phyloP scores from a whole-genome alignment of 495 filamentous ascomycete species.

The Hypoxylon lenormandii region DNA sequence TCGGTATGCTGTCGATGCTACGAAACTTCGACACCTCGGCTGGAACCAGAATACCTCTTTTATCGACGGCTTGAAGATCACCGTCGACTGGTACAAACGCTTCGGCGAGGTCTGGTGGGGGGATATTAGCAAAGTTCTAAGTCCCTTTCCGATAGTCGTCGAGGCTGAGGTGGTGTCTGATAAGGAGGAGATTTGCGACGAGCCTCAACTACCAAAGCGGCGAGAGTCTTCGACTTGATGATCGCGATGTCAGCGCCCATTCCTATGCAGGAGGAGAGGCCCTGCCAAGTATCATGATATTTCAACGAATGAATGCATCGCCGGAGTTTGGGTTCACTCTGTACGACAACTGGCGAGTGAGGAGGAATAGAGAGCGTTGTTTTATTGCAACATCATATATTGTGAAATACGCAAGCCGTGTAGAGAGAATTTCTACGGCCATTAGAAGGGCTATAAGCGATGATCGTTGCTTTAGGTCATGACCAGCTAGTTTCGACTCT shows the following conservation, averaged over 20 bases:
- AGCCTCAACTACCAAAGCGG: slow-evolving; percentile 53
- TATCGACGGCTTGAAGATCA: slow-evolving; percentile 70
- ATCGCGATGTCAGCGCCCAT: slow-evolving; percentile 49
- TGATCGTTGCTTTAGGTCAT: background rate
- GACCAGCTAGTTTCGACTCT: background rate
- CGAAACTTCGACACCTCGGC: slow-evolving; percentile 72
- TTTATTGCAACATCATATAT: slow-evolving; percentile 4
- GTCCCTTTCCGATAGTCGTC: slow-evolving; percentile 68
- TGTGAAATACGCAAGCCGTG: slow-evolving; percentile 14
- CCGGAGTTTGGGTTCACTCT: slow-evolving; percentile 26
- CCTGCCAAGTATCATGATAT: background rate
- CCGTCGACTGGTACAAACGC: slow-evolving; percentile 75
- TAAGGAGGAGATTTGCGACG: slow-evolving; percentile 62
- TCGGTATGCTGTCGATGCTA: slow-evolving; percentile 74
- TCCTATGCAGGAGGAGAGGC: background rate
- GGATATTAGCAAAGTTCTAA: slow-evolving; percentile 73
- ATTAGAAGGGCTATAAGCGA: slow-evolving; percentile 3
- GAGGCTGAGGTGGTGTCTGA: slow-evolving; percentile 63
- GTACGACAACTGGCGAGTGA: background rate
- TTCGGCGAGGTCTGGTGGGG: slow-evolving; percentile 78
- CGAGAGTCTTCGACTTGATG: slow-evolving; percentile 62
- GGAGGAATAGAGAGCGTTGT: slow-evolving; percentile 9
- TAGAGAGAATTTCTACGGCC: slow-evolving; percentile 2
- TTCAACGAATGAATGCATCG: slow-evolving; percentile 18
- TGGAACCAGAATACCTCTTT: slow-evolving; percentile 75